Evolutionary conservation across 129 eudicot genomes (phyloP), one percentile per base, ranked within the genome.

Genomic region (Flaveria ramosissima): DNA sequence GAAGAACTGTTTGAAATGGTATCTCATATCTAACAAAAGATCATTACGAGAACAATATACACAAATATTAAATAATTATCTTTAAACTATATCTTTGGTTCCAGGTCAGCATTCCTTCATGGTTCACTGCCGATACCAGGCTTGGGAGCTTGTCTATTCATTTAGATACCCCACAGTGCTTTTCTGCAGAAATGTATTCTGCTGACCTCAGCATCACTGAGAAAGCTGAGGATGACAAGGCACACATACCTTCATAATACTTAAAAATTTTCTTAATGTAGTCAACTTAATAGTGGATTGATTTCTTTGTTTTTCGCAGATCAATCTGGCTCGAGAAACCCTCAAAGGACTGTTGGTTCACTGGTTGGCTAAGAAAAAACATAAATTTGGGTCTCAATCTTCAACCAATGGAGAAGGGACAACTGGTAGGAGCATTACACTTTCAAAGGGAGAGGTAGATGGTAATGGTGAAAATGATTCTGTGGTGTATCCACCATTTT

Each of bases 1-100:
- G 89, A 93, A 83, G 98, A 93, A 72, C 80, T 93, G 52, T 88
- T 93, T 85, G 98, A 93, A 87, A 93, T 90, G 98, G 98, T 93
- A 84, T 24, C 75, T 90, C 92, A 96, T 93, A 84, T 26, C 79
- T 68, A 56, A 39, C 47, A 20, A 56, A 71, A 20, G 71, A 46
- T 79, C 45, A 21, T 60, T 56, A 39, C 13, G 20, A 17, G 36
- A 73, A 70, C 5, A 20, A 16, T n/a, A 4, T 9, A 68, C 75
- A 69, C 17, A n/a, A 55, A 63, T 20, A 57, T 65, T 61, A 19
- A 46, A 59, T 65, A 1, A 10, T 57, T 82, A 24, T 51, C 36
- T 52, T 74, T 46, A 79, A 67, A 61, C 63, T n/a, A 17, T 56
- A 61, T 32, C 70, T 77, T 70, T 42, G 48, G 39, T 75, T 84